Conservation (phyloP, 495 filamentous ascomycete species). For the Aspergillus cavernicola region DNA sequence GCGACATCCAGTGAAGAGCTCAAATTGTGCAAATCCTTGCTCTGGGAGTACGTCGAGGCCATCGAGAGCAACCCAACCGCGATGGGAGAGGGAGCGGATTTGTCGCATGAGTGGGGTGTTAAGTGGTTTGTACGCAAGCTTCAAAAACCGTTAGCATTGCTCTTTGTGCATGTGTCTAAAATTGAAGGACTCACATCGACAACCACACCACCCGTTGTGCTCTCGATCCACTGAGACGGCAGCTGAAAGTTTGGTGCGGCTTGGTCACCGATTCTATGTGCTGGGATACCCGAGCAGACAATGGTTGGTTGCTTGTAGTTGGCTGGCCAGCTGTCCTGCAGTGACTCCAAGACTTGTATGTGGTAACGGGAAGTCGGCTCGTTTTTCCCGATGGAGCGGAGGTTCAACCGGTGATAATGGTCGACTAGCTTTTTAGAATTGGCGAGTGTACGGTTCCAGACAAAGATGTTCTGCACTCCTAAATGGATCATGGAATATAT, state of each 20-base stretch:
- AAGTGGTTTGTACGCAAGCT: conserved; percentile 70
- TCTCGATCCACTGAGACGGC: conserved; percentile 67
- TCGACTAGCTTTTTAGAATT: conserved; percentile 60
- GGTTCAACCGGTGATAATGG: conserved; percentile 59
- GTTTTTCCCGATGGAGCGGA: conserved; percentile 19
- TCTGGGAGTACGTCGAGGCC: conserved; percentile 74
- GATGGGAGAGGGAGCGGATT: conserved; percentile 51
- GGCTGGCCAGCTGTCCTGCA: conserved; percentile 59
- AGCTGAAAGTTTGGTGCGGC: conserved; percentile 67
- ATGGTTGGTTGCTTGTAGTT: conserved; percentile 66
- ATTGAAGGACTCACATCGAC: conserved; percentile 54
- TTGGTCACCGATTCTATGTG: conserved; percentile 57
- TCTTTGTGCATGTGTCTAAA: neutral
- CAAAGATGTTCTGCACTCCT: conserved; percentile 69
- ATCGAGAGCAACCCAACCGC: conserved; percentile 70
- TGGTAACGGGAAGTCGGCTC: conserved; percentile 27
- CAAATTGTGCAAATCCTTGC: conserved; percentile 78
- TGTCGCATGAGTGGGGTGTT: conserved; percentile 69
- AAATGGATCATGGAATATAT: conserved; percentile 75
- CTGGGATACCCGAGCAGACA: conserved; percentile 69
- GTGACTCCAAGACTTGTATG: conserved; percentile 53
- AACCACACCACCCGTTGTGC: conserved; percentile 73
- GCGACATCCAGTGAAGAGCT: conserved; percentile 72
- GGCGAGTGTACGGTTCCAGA: conserved; percentile 62
- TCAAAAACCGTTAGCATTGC: neutral